These are phyloP conservation scores for Melocanna baccifera DNA, from an alignment of 176 grass and related monocot species.

Conservation along the genomic window DNA sequence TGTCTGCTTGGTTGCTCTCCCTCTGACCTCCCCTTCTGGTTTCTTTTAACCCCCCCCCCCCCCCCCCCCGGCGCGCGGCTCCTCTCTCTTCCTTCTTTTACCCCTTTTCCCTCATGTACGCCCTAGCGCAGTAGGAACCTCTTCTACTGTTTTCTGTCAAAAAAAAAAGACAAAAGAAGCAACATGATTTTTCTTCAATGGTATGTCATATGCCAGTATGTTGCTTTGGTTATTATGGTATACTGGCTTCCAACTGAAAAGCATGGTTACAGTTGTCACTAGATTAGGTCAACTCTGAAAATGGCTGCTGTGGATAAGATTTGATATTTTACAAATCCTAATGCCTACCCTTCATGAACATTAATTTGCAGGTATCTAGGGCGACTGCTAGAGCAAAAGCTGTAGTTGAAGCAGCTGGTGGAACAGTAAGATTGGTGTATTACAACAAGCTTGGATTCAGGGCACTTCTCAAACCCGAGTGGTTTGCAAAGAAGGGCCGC, in stretches of 20 bases:
- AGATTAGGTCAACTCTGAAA: neutral
- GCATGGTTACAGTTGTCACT: neutral
- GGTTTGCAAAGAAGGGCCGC: conserved; percentile 93
- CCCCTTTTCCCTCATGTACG: no score
- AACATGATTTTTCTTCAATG: neutral
- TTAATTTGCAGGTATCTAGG: conserved; percentile 46
- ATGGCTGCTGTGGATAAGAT: neutral
- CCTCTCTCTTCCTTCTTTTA: no score
- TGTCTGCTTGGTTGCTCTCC: no score
- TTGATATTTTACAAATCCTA: neutral
- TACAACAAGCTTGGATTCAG: conserved; percentile 89
- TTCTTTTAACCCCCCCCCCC: no score
- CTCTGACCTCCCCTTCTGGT: no score
- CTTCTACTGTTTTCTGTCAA: no score
- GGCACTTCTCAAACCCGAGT: conserved; percentile 83
- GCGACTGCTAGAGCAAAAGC: conserved; percentile 77
- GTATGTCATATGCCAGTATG: neutral
- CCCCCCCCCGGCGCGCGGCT: no score
- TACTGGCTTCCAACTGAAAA: neutral
- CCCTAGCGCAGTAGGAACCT: no score
- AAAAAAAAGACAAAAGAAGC: neutral
- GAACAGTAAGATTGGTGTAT: conserved; percentile 79
- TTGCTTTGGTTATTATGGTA: neutral
- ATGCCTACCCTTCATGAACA: neutral
- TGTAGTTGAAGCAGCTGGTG: conserved; percentile 76